A percentile compares a stretch with the other conserved stretches of the same genome.
These are phyloP conservation scores for Candida sithepensis DNA, from an alignment of 805 yeast genomes.

Conservation along the genomic window DNA sequence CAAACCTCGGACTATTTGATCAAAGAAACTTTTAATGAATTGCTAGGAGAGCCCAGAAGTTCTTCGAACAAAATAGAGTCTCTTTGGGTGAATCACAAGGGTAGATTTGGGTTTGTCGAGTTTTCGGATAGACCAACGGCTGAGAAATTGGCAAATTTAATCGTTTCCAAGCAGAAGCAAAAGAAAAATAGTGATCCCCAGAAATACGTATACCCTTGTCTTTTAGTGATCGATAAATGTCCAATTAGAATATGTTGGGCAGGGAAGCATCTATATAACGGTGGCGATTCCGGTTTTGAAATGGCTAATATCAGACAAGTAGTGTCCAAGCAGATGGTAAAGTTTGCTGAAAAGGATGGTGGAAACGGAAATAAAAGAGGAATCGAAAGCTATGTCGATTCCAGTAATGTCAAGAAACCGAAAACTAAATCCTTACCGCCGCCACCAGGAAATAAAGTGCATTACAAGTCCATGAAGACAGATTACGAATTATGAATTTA, in stretches of 20 bases:
- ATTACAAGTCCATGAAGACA: slow-evolving; percentile 11
- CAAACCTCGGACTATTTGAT: slow-evolving; percentile 63
- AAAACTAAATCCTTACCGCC: neutral
- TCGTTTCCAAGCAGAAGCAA: slow-evolving; percentile 6
- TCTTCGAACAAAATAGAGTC: slow-evolving; percentile 34
- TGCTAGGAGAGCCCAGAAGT: slow-evolving; percentile 11
- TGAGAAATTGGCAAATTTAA: slow-evolving; percentile 36
- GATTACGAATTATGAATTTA: slow-evolving; percentile 12
- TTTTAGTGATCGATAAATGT: slow-evolving; percentile 32
- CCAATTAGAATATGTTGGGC: slow-evolving; percentile 61
- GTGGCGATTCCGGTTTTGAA: slow-evolving; percentile 43
- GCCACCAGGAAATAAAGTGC: slow-evolving; percentile 2
- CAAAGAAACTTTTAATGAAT: slow-evolving; percentile 43
- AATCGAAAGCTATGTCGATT: neutral
- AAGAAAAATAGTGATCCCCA: neutral
- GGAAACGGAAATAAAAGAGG: neutral
- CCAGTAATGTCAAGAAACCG: neutral
- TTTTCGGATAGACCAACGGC: slow-evolving; percentile 50
- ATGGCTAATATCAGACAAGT: slow-evolving; percentile 45
- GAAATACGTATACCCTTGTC: slow-evolving; percentile 25
- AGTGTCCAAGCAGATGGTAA: slow-evolving; percentile 50
- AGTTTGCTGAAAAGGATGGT: slow-evolving; percentile 42
- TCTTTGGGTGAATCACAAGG: slow-evolving; percentile 49
- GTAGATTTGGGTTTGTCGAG: slow-evolving; percentile 63
- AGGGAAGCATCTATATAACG: slow-evolving; percentile 31